phyloP scores from a whole-genome alignment of 2,329 filamentous ascomycete species.

The Decorospora gaudefroyi region DNA sequence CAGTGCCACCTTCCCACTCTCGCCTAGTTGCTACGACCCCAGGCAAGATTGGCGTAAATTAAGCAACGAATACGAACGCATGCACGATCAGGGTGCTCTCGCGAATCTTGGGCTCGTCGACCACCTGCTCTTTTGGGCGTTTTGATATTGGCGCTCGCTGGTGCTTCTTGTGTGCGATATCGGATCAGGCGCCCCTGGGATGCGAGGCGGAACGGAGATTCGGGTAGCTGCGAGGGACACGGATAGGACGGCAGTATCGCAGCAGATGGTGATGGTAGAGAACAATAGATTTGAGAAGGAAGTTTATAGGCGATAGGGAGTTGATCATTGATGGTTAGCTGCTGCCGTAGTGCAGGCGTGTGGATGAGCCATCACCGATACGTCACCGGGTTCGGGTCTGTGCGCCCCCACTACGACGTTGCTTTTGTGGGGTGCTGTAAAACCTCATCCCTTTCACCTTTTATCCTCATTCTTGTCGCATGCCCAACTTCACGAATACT shows the following conservation, averaged over 20 bases:
- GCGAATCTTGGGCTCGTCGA: slow-evolving; percentile 17
- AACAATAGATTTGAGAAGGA: no score
- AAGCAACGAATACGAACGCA: slow-evolving; percentile 20
- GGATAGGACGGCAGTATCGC: no score
- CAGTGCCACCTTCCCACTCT: slow-evolving; percentile 39
- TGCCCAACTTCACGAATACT: no score
- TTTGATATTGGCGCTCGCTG: background rate
- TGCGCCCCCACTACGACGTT: slow-evolving; percentile 1
- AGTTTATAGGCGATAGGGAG: slow-evolving; percentile 9
- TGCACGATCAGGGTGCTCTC: slow-evolving; percentile 22
- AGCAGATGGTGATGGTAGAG: no score
- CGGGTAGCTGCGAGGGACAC: background rate
- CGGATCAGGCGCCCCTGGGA: slow-evolving; percentile 15
- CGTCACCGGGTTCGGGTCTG: slow-evolving; percentile 7
- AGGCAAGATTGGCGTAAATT: slow-evolving; percentile 13
- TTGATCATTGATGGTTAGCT: no score
- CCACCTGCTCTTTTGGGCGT: slow-evolving; percentile 21
- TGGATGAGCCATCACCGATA: slow-evolving; percentile 4
- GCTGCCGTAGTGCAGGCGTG: no score
- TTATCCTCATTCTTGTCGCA: no score
- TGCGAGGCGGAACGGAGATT: background rate
- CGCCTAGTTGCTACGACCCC: slow-evolving; percentile 24
- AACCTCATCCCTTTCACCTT: slow-evolving; percentile 3
- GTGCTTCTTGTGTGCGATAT: slow-evolving; percentile 21
- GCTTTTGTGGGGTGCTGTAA: slow-evolving; percentile 10